Conservation (phyloP, 495 filamentous ascomycete genomes). For the Terfezia boudieri region DNA sequence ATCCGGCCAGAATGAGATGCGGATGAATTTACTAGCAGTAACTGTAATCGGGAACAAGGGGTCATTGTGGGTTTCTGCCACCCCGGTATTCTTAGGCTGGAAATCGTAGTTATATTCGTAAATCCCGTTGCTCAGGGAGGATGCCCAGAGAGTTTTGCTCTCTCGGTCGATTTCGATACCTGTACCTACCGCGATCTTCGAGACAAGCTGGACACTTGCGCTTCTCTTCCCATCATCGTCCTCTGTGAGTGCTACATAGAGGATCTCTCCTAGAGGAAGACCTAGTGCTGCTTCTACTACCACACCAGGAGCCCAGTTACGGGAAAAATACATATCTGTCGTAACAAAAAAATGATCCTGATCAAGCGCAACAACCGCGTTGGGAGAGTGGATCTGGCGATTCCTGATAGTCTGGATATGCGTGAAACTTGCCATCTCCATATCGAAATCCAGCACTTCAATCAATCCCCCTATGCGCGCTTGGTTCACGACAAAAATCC, state of each 20-base stretch:
- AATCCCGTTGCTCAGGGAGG: slow-evolving; percentile 6
- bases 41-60: not conserved
- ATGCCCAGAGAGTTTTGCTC: slow-evolving; percentile 1
- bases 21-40: slow-evolving; percentile 5
- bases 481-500: slow-evolving; percentile 14
- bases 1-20: slow-evolving; percentile 10
- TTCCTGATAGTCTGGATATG: slow-evolving; percentile 8
- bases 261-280: slow-evolving; percentile 7
- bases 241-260: slow-evolving; percentile 7
- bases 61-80: not conserved
- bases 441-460: slow-evolving; percentile 12
- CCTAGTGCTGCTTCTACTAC: slow-evolving; percentile 7
- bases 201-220: not conserved
- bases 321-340: slow-evolving; percentile 12
- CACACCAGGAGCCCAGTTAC: slow-evolving; percentile 6
- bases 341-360: slow-evolving; percentile 9
- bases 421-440: slow-evolving; percentile 1
- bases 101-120: slow-evolving; percentile 5
- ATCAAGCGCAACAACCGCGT: slow-evolving; percentile 11
- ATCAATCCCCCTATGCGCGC: slow-evolving; percentile 3
- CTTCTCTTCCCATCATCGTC: not conserved
- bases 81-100: not conserved
- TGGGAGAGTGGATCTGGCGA: slow-evolving; percentile 8
- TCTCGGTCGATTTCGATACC: slow-evolving; percentile 9
- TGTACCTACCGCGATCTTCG: slow-evolving; percentile 7